Base-by-base conservation (phyloP, 2,329 filamentous ascomycete genomes). In the Periglandula ipomoeae region DNA sequence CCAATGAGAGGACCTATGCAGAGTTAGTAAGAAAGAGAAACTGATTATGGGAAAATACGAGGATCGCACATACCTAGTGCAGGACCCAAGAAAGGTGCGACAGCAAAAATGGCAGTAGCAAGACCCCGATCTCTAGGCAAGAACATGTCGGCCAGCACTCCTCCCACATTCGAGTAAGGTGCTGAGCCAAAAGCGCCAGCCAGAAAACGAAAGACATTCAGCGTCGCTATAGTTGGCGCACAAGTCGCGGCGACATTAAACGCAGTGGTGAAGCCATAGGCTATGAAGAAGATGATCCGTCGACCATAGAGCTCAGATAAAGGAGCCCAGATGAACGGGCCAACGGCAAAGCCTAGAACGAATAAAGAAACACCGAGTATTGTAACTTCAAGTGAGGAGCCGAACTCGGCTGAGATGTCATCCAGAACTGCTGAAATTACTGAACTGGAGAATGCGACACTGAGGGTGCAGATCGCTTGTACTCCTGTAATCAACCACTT, bases 321-420 rank as follows among this genome's bases (percentile, higher is more conserved):
- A 3, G 79, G 79, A 5, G 79, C 81, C 74, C 79, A 83, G 1
- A 84, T 56, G 13, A 81, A 59, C 1, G 78, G 78, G 1, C 77
- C 76, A 48, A 80, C 66, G 19, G 66, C 67, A 48, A 80, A 80
- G 4, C 76, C 77, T 3, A 80, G 55, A 5, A 81, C 77, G 60
- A 79, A 81, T 1, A 81, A 65, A 3, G 78, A 79, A 13, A 83
- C 68, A 9, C 79, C 79, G 10, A 91, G 62, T 4, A 87, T 91
- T 20, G 83, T 85, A n/a, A 91, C 75, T 37, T 85, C 69, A 46
- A 75, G 74, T 0, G 83, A 84, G 53, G 75, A 74, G 52, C 76
- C 66, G 56, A 94, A 90, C 52, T 91, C 84, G 13, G 70, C 66
- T 49, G 80, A 78, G 62, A 93, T 76, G 65, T 90, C 19, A 9